Evolutionary conservation across 2,329 filamentous ascomycete genomes (phyloP).

Genomic region (Golovinomyces cichoracearum): DNA sequence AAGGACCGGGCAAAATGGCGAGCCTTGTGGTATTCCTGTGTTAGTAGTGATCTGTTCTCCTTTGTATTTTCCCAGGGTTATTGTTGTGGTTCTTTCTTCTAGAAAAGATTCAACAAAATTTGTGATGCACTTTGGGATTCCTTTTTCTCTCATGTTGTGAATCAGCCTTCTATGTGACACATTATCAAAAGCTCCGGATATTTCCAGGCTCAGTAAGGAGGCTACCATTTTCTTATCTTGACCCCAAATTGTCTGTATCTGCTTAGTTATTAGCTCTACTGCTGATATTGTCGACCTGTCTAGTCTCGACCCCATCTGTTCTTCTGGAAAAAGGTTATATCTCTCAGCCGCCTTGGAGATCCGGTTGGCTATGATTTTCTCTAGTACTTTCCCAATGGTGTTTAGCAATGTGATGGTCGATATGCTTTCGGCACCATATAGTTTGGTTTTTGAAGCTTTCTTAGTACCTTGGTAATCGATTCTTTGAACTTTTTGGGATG

Average conservation of each 20-base stretch:
- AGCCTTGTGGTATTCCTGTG: background rate
- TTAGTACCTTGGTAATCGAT: background rate
- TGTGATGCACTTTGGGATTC: background rate
- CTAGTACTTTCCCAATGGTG: background rate
- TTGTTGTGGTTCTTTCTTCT: background rate
- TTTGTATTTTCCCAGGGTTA: background rate
- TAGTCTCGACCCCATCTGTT: background rate
- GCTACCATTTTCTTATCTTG: background rate
- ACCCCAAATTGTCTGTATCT: background rate
- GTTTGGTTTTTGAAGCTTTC: background rate
- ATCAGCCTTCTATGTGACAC: background rate
- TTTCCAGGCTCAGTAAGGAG: background rate
- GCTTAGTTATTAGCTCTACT: background rate
- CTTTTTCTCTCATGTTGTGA: background rate
- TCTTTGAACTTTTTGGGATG: background rate
- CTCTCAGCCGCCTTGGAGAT: background rate
- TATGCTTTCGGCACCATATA: background rate
- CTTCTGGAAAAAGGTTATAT: background rate
- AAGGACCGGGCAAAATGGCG: background rate
- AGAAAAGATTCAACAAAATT: background rate
- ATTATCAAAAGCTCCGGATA: background rate
- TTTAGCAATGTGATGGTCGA: background rate
- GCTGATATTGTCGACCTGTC: background rate
- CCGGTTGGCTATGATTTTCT: background rate
- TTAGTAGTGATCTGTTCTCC: background rate